A percentile compares a stretch with the other conserved stretches of the same genome.
Conservation (phyloP, 352 stramenopile genomes). For the Blastocystis sp. region DNA sequence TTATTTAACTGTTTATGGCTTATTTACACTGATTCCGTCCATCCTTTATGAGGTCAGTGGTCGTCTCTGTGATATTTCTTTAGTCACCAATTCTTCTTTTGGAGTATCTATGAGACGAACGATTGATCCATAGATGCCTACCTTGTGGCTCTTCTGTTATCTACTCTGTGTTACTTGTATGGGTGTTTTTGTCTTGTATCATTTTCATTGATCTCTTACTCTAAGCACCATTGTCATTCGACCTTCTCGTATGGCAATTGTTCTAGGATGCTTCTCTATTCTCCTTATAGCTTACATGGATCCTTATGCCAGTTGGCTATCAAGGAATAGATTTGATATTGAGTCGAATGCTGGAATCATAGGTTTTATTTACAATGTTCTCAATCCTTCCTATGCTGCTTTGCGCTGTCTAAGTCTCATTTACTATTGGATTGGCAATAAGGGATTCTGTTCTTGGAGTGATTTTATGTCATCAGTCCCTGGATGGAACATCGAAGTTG, state of each 20-base stretch:
- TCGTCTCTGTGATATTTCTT: not conserved
- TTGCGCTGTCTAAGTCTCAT: not conserved
- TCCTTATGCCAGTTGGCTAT: not conserved
- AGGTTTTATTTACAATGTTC: no score
- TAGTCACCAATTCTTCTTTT: not conserved
- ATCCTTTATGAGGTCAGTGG: not conserved
- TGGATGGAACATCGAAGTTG: no score
- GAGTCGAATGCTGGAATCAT: not conserved
- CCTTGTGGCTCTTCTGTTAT: not conserved
- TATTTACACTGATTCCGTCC: not conserved
- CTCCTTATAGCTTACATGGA: no score
- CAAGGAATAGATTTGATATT: no score
- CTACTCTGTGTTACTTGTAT: not conserved
- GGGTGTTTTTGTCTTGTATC: not conserved
- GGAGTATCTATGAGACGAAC: not conserved
- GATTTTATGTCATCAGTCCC: not conserved
- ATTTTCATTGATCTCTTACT: not conserved
- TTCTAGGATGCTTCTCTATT: not conserved
- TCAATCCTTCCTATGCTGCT: not conserved
- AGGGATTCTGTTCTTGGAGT: not conserved
- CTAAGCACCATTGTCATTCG: slow-evolving; percentile 2
- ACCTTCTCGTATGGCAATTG: not conserved
- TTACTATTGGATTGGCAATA: not conserved
- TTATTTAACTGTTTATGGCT: not conserved
- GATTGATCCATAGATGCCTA: not conserved